Evolutionary conservation across 73 alveolate species (phyloP).

Genomic region (Diophrys appendiculata): DNA sequence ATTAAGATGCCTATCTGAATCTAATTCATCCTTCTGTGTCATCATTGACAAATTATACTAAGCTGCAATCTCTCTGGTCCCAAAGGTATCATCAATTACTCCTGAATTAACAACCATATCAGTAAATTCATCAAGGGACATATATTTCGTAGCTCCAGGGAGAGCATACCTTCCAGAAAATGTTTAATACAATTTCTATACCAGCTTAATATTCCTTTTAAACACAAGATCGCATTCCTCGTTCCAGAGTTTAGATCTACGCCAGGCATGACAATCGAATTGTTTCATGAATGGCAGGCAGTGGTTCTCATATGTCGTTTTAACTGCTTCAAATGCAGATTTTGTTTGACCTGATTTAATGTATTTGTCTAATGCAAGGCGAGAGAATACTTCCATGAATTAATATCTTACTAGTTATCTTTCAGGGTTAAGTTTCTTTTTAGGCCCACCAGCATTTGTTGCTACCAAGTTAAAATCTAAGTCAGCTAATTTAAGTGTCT

Average conservation of each 20-base stretch:
- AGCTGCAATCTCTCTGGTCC: slow-evolving; percentile 74
- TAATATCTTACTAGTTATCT: slow-evolving; percentile 64
- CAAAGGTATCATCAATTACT: slow-evolving; percentile 72
- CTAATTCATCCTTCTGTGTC: slow-evolving; percentile 85
- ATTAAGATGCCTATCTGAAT: slow-evolving; percentile 33
- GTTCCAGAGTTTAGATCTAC: slow-evolving; percentile 52
- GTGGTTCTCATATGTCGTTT: slow-evolving; percentile 27
- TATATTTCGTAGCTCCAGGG: slow-evolving; percentile 74
- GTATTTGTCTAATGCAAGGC: slow-evolving; percentile 51
- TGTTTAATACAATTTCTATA: slow-evolving; percentile 34
- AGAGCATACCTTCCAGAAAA: slow-evolving; percentile 71
- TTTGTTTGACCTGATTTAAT: slow-evolving; percentile 17
- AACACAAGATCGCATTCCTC: slow-evolving; percentile 65
- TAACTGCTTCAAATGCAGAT: slow-evolving; percentile 47
- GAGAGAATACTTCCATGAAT: slow-evolving; percentile 49
- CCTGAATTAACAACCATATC: slow-evolving; percentile 60
- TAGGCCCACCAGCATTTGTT: slow-evolving; percentile 55
- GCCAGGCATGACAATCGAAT: slow-evolving; percentile 57
- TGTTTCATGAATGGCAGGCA: slow-evolving; percentile 35
- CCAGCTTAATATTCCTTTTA: slow-evolving; percentile 9
- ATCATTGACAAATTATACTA: slow-evolving; percentile 78
- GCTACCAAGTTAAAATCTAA: slow-evolving; percentile 62
- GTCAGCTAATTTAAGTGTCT: slow-evolving; percentile 49
- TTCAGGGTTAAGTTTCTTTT: slow-evolving; percentile 69
- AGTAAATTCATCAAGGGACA: slow-evolving; percentile 79